Base-by-base conservation (phyloP, 148 eudicot genomes). In the Selenicereus undatus region DNA sequence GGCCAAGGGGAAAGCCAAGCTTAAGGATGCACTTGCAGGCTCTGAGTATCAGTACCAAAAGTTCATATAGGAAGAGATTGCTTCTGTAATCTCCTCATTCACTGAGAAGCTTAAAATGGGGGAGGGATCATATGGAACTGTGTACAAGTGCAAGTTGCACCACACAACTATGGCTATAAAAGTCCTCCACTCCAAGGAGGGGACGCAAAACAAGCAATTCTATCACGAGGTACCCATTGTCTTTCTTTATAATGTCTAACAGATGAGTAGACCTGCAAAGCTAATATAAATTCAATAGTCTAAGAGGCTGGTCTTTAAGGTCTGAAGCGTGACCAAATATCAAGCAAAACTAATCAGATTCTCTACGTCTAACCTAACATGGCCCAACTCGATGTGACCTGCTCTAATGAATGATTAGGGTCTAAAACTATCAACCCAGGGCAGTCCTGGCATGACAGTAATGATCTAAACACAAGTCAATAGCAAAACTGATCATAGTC, bases 131-230 rank as follows among this genome's bases (percentile, higher is more conserved):
- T 88, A 87, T 84, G 99, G 99, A 81, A 86, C 91, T 62, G 97
- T 95, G 30, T 95, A 95, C 50, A 95, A 92, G 84, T 90, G 94
- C 82, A 88, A 85, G 88, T 88, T 93, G 77, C 97, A 89, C 83
- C 94, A 95, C 75, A 92, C 97, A 24, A 87, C 89, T 26, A 97
- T 92, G 56, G 99, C 97, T 35, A 88, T 90, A 48, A 95, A 95
- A 84, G 92, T 95, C 64, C 93, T 95, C 75, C 93, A 91, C 80
- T 85, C 94, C 68, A 80, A 86, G 78, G 93, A 89, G 75, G 82
- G 91, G 71, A 78, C 88, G 58, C 74, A 82, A 60, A 87, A 77
- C 79, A 93, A 88, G 81, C 91, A 92, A 81, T 90, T 92, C 82
- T 92, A 86, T 81, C 94, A 90, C 82, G 95, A 95, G 97, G 99